phyloP scores from a whole-genome alignment of 2,329 filamentous ascomycete genomes.

The Xylariales sp. region DNA sequence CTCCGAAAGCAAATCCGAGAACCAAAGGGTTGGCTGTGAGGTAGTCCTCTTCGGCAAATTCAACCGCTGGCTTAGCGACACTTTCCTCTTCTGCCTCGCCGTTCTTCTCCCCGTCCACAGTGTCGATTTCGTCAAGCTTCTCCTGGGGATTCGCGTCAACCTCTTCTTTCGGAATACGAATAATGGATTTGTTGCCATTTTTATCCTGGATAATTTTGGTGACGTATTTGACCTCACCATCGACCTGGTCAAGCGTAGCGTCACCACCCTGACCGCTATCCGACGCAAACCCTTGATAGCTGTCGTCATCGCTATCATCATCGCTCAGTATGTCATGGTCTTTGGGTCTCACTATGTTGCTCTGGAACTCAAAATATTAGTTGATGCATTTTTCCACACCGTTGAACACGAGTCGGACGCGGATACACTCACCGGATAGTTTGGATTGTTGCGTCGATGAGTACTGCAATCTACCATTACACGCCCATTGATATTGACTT shows the following conservation, averaged over 20 bases:
- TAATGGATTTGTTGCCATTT: slow-evolving; percentile 30
- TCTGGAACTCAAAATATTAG: no score
- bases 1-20: slow-evolving; percentile 79
- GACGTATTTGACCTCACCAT: slow-evolving; percentile 36
- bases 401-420: no score
- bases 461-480: slow-evolving; percentile 84
- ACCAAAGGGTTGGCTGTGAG: slow-evolving; percentile 81
- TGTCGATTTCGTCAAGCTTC: slow-evolving; percentile 50
- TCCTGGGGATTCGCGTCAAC: slow-evolving; percentile 34
- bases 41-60: slow-evolving; percentile 78
- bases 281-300: slow-evolving; percentile 33
- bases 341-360: no score
- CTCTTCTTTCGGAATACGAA: slow-evolving; percentile 28
- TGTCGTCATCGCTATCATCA: slow-evolving; percentile 39
- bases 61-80: slow-evolving; percentile 29
- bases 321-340: slow-evolving; percentile 59
- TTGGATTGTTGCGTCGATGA: slow-evolving; percentile 80
- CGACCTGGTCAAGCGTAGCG: slow-evolving; percentile 25
- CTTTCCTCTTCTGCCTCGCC: slow-evolving; percentile 16
- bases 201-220: slow-evolving; percentile 48
- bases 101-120: slow-evolving; percentile 11
- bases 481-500: slow-evolving; percentile 80
- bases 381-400: no score
- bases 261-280: slow-evolving; percentile 21
- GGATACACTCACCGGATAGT: slow-evolving; percentile 54